Percentiles rank a stretch among this genome's conserved stretches.
Evolutionary conservation across 768 basidiomycete genomes (phyloP).

Genomic region (Lactarius sanguifluus): DNA sequence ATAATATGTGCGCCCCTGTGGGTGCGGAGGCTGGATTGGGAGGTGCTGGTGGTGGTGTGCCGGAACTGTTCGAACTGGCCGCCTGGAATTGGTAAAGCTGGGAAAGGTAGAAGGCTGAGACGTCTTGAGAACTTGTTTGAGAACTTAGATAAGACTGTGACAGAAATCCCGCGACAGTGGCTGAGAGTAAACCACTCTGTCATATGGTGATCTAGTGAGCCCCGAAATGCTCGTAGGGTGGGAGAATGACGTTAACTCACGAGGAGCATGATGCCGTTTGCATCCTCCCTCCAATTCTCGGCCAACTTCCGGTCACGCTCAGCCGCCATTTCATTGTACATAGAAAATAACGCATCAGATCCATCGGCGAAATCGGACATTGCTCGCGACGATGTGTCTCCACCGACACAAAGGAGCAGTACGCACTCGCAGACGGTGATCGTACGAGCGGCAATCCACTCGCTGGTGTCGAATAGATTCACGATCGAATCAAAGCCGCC

Average conservation of each 20-base stretch:
- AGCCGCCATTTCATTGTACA: constrained; percentile 15
- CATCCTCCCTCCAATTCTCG: constrained; percentile 14
- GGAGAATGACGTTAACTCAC: neutral
- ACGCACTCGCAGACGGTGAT: constrained; percentile 81
- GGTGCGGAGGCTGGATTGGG: neutral
- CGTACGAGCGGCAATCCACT: constrained; percentile 78
- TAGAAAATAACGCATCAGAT: constrained; percentile 9
- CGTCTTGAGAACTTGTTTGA: constrained; percentile 11
- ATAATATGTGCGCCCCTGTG: neutral
- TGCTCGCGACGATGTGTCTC: neutral
- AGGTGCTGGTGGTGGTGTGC: neutral
- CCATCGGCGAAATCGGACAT: constrained; percentile 3
- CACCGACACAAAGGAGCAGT: neutral
- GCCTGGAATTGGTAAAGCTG: constrained; percentile 11
- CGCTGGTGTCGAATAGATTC: constrained; percentile 74
- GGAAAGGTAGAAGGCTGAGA: constrained; percentile 10
- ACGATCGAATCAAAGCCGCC: constrained; percentile 83
- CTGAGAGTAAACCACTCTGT: constrained; percentile 16
- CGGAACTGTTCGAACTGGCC: neutral
- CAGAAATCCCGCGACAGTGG: constrained; percentile 10
- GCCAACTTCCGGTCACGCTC: constrained; percentile 14
- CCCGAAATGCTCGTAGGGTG: neutral
- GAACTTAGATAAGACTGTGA: constrained; percentile 4
- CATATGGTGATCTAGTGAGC: neutral
- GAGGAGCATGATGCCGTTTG: constrained; percentile 9